Evolutionary conservation across 108 stramenopile genomes (phyloP).

Genomic region (Discostella stelligeroides): DNA sequence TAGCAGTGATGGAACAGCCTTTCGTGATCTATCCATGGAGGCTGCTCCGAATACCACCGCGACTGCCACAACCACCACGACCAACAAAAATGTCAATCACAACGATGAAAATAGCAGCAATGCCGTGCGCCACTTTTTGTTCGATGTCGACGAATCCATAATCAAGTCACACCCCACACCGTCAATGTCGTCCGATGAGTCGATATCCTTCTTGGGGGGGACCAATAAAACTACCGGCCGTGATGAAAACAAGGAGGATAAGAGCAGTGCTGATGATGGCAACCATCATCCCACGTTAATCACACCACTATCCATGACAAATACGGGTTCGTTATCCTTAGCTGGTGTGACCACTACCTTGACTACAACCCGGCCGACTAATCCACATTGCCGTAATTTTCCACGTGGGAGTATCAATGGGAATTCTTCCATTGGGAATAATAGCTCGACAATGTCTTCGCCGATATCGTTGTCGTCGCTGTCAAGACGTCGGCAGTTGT

Average conservation of each 20-base stretch:
- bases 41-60: neutral
- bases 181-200: constrained; percentile 19
- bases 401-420: neutral
- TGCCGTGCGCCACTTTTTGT: neutral
- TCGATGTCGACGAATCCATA: constrained; percentile 23
- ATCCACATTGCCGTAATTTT: neutral
- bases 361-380: neutral
- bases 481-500: too few relatives aligned
- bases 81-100: neutral
- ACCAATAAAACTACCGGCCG: neutral
- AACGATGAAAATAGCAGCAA: neutral
- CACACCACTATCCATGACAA: neutral
- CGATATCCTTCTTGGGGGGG: constrained; percentile 11
- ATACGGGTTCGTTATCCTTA: neutral
- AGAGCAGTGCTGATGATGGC: neutral
- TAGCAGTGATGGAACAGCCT: too few relatives aligned
- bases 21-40: neutral
- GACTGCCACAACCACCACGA: neutral
- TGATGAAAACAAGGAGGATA: neutral
- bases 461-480: neutral
- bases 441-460: neutral
- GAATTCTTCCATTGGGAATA: neutral
- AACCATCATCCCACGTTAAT: neutral
- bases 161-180: constrained; percentile 27
- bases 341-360: neutral